phyloP scores from a whole-genome alignment of 805 yeast species.

The Candida qinlingensis region DNA sequence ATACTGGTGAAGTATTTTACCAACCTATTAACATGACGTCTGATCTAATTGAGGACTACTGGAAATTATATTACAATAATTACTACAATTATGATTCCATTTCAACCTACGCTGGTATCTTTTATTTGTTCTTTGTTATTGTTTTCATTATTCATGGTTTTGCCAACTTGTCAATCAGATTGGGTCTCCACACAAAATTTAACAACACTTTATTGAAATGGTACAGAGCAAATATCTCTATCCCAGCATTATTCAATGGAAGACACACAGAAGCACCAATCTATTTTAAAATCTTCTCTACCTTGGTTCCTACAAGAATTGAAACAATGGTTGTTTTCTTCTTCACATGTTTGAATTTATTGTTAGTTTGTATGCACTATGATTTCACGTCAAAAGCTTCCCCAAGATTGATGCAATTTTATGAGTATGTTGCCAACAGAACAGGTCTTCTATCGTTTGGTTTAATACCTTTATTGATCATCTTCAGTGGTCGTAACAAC shows the following conservation, averaged over 20 bases:
- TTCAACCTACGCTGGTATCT: conserved; percentile 24
- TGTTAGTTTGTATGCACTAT: conserved; percentile 10
- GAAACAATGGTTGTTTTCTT: conserved; percentile 30
- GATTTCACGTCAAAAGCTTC: not conserved
- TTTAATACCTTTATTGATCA: conserved; percentile 45
- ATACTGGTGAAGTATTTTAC: conserved; percentile 6
- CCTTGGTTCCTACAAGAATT: conserved; percentile 20
- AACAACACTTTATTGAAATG: conserved; percentile 13
- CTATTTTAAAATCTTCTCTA: conserved; percentile 4
- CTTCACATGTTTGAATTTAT: conserved; percentile 24
- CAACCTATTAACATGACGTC: conserved; percentile 10
- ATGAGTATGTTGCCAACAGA: conserved; percentile 16
- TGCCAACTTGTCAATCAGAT: conserved; percentile 25
- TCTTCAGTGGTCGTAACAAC: conserved; percentile 71
- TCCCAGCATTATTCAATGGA: conserved; percentile 18
- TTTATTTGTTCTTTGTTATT: conserved; percentile 35
- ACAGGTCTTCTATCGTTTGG: conserved; percentile 26
- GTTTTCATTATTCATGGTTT: conserved; percentile 32
- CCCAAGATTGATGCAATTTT: not conserved
- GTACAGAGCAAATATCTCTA: conserved; percentile 17
- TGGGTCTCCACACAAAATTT: conserved; percentile 16
- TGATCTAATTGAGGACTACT: not conserved
- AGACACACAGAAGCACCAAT: conserved; percentile 11
- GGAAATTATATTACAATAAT: conserved; percentile 1
- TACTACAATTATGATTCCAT: conserved; percentile 19